Conservation (phyloP, 441 rosid species). For the Erodium trifolium region DNA sequence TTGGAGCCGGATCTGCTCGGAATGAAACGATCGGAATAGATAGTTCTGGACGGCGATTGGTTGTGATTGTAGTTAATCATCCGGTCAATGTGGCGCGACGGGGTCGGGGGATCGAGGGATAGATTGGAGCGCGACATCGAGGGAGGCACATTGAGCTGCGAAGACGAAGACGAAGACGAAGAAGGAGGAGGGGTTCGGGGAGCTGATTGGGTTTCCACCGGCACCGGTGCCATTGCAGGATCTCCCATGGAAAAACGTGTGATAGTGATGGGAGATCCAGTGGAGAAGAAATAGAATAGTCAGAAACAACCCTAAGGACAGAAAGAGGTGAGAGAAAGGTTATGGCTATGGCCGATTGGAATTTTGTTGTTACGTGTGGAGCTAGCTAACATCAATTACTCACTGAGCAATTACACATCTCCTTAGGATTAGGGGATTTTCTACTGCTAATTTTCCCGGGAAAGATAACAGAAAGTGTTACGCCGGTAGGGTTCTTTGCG, state of each 20-base stretch:
- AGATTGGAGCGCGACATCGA: slow-evolving; percentile 25
- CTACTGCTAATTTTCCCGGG: slow-evolving; percentile 26
- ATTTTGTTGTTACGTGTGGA: slow-evolving; percentile 6
- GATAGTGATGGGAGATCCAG: slow-evolving; percentile 6
- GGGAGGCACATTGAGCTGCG: slow-evolving; percentile 39
- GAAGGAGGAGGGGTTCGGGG: slow-evolving; percentile 15
- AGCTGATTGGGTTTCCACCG: slow-evolving; percentile 6
- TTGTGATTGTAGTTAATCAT: slow-evolving; percentile 58
- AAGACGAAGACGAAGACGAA: slow-evolving; percentile 6
- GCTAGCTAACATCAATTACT: not conserved
- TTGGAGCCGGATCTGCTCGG: slow-evolving; percentile 92
- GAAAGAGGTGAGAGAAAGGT: not conserved
- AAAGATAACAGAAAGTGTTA: not conserved
- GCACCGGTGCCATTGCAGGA: slow-evolving; percentile 27
- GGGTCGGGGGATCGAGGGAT: slow-evolving; percentile 6
- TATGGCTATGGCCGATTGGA: slow-evolving; percentile 15
- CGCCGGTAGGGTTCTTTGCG: slow-evolving; percentile 11
- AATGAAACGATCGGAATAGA: slow-evolving; percentile 81
- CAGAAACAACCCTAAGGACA: slow-evolving; percentile 11
- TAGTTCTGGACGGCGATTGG: slow-evolving; percentile 64
- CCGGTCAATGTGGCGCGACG: slow-evolving; percentile 42
- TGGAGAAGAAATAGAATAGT: not conserved
- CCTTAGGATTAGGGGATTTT: not conserved
- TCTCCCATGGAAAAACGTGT: slow-evolving; percentile 35
- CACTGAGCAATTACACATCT: not conserved